Base-by-base conservation (phyloP, 2,329 filamentous ascomycete species). In the Zasmidium angulare region DNA sequence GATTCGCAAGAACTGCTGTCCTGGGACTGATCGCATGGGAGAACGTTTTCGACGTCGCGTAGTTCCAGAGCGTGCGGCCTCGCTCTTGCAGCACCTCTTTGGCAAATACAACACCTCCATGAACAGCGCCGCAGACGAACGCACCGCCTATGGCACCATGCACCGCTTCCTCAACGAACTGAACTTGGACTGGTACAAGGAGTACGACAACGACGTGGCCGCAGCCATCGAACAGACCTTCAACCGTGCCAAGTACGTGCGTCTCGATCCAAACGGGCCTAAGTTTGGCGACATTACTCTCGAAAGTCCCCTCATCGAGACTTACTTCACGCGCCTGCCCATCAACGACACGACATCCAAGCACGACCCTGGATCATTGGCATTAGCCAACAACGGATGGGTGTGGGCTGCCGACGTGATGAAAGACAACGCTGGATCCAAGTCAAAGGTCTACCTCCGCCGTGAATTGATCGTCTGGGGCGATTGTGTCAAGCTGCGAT, bases 381-480 rank as follows among this genome's bases (percentile, higher is more conserved):
- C 91, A 1, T 78, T 99, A 53, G 93, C 88, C 46, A 98, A 98
- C 77, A 99, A 99, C 71, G 95, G 95, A 47, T 99, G 95, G 95
- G 93, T 99, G 9, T 99, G 95, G 95, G 93, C 91, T 59, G 93
- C 93, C 4, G 96, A 98, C 76, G 93, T 95, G 1, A 84, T 98
- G 76, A 84, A 91, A 47, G 95, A 99, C 77, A 95, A 98, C 70
- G 95, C 95, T 26, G 96, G 96, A 0, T 89, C 92, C 0, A 82
- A 90, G 50, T 96, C 93, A 9, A 87, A 88, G 57, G 92, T 93
- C n/a, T 99, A 99, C 71, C 83, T 99, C n/a, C 86, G 91, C 54
- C 86, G 95, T 66, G 92, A 99, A 75, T 91, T 99, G 61, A 98
- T 99, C 66, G 90, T 97, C 26, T 99, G 95, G 95, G 93, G 93